These are phyloP conservation scores for Fonsecaea monophora DNA, from an alignment of 2,329 filamentous ascomycete genomes.

Conservation along the genomic window DNA sequence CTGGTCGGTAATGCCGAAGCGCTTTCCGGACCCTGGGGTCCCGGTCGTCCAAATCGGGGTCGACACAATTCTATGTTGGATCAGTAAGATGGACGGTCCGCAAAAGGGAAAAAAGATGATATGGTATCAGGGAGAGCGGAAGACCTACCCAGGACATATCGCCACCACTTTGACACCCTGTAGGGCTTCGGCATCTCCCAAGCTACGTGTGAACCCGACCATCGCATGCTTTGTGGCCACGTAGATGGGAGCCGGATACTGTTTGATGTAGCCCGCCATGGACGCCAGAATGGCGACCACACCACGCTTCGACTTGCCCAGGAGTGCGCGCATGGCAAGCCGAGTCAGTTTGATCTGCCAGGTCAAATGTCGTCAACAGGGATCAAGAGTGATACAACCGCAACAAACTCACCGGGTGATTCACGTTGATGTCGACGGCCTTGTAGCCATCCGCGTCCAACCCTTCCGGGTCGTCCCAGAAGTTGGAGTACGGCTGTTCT, in stretches of 20 bases:
- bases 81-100: neutral
- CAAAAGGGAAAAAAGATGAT: neutral
- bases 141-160: slow-evolving; percentile 3
- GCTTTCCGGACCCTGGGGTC: neutral
- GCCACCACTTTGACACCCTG: slow-evolving; percentile 14
- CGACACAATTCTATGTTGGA: neutral
- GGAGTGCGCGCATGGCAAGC: slow-evolving; percentile 1
- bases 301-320: neutral
- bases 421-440: slow-evolving; percentile 16
- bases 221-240: slow-evolving; percentile 19
- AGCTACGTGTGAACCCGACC: slow-evolving; percentile 7
- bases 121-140: neutral
- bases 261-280: neutral
- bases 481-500: slow-evolving; percentile 12
- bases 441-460: slow-evolving; percentile 12
- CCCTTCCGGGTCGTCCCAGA: slow-evolving; percentile 12
- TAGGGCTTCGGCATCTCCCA: neutral
- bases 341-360: slow-evolving; percentile 14
- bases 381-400: neutral
- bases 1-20: slow-evolving; percentile 2
- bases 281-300: slow-evolving; percentile 11
- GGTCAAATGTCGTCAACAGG: neutral
- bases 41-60: slow-evolving; percentile 5
- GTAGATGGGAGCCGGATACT: slow-evolving; percentile 9
- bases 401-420: slow-evolving; percentile 10